phyloP scores from a whole-genome alignment of 768 basidiomycete genomes.

The Rhodosporidiobolus sp. region DNA sequence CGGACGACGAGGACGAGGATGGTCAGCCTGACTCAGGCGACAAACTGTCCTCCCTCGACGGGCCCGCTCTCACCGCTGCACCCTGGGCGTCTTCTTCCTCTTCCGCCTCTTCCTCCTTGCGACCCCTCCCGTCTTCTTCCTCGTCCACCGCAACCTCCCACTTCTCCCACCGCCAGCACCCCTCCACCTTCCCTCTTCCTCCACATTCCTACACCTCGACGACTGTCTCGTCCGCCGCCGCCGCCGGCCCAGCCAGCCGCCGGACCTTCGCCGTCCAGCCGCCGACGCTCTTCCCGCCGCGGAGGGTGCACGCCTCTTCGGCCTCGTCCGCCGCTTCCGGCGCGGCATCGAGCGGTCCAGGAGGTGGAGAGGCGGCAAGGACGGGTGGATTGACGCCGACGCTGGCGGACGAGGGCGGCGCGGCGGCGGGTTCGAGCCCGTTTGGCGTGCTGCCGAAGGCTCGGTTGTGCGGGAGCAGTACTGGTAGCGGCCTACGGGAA shows the following conservation, averaged over 20 bases:
- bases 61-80: not conserved
- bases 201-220: not conserved
- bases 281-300: constrained; percentile 19
- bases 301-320: not conserved
- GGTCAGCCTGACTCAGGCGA: not conserved
- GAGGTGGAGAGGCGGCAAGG: not conserved
- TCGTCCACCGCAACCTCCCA: not conserved
- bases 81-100: constrained; percentile 1
- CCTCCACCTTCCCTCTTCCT: not conserved
- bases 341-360: not conserved
- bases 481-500: too few species aligned
- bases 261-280: constrained; percentile 6
- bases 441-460: constrained; percentile 27
- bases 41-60: too few species aligned
- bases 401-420: constrained; percentile 24
- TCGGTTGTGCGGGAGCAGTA: not conserved
- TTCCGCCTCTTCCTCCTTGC: not conserved
- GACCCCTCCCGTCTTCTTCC: not conserved
- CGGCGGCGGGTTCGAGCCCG: constrained; percentile 27
- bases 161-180: constrained; percentile 2
- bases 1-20: not conserved
- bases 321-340: not conserved
- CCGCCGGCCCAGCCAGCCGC: not conserved
- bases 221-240: not conserved
- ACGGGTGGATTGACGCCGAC: not conserved